Evolutionary conservation across 2,329 filamentous ascomycete genomes (phyloP), one percentile per base, ranked within the genome.

Genomic region (Lasiodiplodia citricola): DNA sequence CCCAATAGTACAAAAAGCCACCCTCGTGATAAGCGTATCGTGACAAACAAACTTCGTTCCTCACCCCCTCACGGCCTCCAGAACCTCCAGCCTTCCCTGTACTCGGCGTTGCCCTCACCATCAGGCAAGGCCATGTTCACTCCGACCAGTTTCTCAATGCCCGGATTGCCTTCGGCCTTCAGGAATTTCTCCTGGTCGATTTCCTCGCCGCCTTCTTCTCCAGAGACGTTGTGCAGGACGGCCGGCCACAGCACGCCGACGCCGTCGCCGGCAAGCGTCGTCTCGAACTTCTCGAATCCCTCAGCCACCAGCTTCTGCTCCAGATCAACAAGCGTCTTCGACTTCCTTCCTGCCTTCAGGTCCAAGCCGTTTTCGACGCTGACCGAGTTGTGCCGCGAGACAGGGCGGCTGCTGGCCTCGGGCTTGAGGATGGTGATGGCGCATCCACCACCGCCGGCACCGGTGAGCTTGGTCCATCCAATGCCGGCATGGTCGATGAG

Each of bases 401-500:
- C 38, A 8, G 74, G 70, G 3, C 70, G 70, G 16, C 72, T 73
- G 18, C 52, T 67, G 4, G 74, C 73, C 25, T 87, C 88, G 0
- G 92, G 92, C 72, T 91, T 91, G 60, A 99, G 84, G 4, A 99
- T 84, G 0, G 95, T 96, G 73, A 99, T 98, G 3, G 94, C 95
- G 80, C 96, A 98, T 2, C 96, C 96, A 68, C 96, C 96, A 14
- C 96, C 96, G 25, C 96, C 96, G 1, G 96, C 96, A 41, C 96
- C 96, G 0, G 96, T 99, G 68, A 99, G 87, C 80, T 99, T 99
- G 14, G 96, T 97, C 94, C 94, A 99, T 37, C 96, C 96, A 68
- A 97, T 92, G 51, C 91, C 92, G 68, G 93, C 88, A 74, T 96
- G 90, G 73, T 99, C 95, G 60, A 80, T 81, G 54, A 99, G 84